Evolutionary conservation across 108 stramenopile species (phyloP).

Genomic region (Nannochloropsis salina): DNA sequence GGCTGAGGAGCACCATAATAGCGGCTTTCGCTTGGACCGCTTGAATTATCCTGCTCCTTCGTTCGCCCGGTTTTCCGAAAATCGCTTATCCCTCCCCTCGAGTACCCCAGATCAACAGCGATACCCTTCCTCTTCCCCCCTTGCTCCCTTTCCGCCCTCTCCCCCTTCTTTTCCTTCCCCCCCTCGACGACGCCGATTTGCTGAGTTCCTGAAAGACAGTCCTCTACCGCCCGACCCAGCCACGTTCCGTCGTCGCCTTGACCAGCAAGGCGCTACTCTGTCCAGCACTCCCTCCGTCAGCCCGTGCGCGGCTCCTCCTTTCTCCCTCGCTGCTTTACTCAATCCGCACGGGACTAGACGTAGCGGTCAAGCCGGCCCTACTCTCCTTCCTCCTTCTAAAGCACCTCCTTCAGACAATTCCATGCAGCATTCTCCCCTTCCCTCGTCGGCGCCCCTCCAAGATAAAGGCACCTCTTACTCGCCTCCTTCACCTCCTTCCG

Average conservation of each 20-base stretch:
- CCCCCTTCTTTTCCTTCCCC: not conserved
- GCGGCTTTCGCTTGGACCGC: not conserved
- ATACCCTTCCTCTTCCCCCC: not conserved
- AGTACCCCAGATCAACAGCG: too few relatives aligned
- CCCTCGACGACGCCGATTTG: not conserved
- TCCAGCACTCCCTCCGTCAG: not conserved
- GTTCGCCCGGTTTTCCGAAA: not conserved
- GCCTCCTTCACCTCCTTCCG: not conserved
- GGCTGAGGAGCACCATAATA: not conserved
- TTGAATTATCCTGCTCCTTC: not conserved
- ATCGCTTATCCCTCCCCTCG: not conserved
- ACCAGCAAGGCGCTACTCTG: not conserved
- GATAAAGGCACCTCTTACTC: not conserved
- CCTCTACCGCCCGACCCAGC: not conserved
- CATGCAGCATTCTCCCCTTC: not conserved
- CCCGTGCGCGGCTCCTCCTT: not conserved
- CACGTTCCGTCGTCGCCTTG: not conserved
- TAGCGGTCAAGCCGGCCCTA: not conserved
- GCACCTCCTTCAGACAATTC: not conserved
- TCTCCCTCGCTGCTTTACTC: not conserved
- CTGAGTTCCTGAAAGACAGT: not conserved
- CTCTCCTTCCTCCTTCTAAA: not conserved
- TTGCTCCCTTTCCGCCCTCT: not conserved
- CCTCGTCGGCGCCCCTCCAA: not conserved
- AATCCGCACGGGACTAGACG: not conserved